Evolutionary conservation across 371 early-diverging fungal genomes (phyloP), one percentile per base, ranked within the genome.

Genomic region (Mucor mucedo): DNA sequence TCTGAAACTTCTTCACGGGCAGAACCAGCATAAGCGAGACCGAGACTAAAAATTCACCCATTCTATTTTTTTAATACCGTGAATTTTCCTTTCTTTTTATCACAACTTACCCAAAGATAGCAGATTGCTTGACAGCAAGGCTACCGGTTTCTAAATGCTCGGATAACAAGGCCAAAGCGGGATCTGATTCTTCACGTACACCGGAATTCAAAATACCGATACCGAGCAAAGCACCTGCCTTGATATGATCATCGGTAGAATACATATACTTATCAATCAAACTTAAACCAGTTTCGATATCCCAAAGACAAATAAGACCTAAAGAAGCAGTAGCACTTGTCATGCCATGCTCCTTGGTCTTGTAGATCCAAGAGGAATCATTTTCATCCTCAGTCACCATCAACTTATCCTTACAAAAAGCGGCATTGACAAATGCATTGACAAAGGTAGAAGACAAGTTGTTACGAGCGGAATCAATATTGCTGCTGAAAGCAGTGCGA

Each of bases 401-500:
- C 52, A 98, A 87, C 80, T 95, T 98, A 70, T 98, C 99, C 27
- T 81, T 90, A 52, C 95, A 91, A 74, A 96, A 98, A 8, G 96
- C 98, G 41, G 93, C 95, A 71, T 98, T 98, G 55, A 98, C 95
- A 83, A 98, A 98, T 0, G 95, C 98, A 72, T 98, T 98, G 41
- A 98, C 98, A 84, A 97, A 96, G 4, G 96, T 94, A 32, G 96
- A 92, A 0, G 99, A 94, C 49, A 98, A 80, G 75, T 98, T 97
- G 70, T 96, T 95, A 52, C 93, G 89, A 27, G 97, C 97, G 62
- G 95, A 95, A 69, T 97, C 98, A 42, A 96, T 89, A 60, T 82
- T 90, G 11, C 80, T 82, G 27, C 84, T 81, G 35, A 86, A 79
- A 21, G 91, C 90, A 60, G 85, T 70, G 41, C 79, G 84, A 44